A percentile compares a stretch with the other conserved stretches of the same genome.
phyloP scores from a whole-genome alignment of 75 land plant species.

The Gnetum montanum region DNA sequence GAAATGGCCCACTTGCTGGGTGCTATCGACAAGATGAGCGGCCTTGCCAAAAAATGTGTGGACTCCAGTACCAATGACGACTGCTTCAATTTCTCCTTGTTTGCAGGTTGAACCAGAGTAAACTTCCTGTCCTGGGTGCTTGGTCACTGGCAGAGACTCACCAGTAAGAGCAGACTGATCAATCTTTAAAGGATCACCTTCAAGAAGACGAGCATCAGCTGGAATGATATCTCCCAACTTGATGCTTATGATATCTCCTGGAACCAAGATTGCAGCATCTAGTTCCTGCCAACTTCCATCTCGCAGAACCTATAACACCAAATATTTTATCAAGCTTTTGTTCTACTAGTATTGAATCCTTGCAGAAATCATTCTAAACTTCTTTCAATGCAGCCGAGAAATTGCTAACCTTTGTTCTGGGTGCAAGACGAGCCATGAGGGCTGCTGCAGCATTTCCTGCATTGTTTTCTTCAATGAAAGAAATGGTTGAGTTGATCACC shows the following conservation, averaged over 20 bases:
- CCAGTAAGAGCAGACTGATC: conserved; percentile 76
- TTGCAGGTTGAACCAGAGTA: conserved; percentile 91
- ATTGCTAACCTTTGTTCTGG: conserved; percentile 60
- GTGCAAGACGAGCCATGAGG: conserved; percentile 82
- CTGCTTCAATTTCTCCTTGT: conserved; percentile 86
- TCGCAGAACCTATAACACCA: conserved; percentile 52
- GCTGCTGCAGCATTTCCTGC: conserved; percentile 84
- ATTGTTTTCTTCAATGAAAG: conserved; percentile 79
- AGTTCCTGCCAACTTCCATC: conserved; percentile 71
- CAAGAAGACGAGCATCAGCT: conserved; percentile 87
- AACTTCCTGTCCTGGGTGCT: conserved; percentile 66
- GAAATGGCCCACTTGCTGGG: conserved; percentile 89
- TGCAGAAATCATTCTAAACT: too few species aligned
- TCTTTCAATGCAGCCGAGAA: too few species aligned
- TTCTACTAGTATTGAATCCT: not conserved
- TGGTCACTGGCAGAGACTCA: conserved; percentile 74
- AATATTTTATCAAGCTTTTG: not conserved
- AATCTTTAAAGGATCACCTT: conserved; percentile 74
- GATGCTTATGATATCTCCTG: conserved; percentile 72
- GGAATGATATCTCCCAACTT: conserved; percentile 76
- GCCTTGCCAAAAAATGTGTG: conserved; percentile 95
- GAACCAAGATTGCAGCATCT: conserved; percentile 79
- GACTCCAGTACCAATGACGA: conserved; percentile 83
- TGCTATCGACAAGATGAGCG: conserved; percentile 87
- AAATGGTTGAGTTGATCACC: conserved; percentile 72